Evolutionary conservation across 176 grass and related monocot genomes (phyloP).

Genomic region (Calamus simplicifolius): DNA sequence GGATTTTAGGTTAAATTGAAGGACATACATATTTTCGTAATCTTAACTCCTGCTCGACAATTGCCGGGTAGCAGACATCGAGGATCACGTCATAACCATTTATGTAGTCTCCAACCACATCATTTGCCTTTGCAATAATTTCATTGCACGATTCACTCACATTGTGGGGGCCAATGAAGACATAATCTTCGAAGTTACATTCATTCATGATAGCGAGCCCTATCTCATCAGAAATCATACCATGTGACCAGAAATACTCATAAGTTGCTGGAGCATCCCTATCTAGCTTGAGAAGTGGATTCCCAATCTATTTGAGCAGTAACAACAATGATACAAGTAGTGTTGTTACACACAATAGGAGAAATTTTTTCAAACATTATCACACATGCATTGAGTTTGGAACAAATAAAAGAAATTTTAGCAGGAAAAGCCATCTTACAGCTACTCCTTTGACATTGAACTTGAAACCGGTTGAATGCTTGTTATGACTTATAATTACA

Average conservation of each 20-base stretch:
- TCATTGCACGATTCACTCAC: conserved; percentile 76
- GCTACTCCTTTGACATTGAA: conserved; percentile 95
- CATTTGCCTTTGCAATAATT: conserved; percentile 52
- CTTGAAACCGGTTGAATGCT: conserved; percentile 76
- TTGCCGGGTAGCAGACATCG: conserved; percentile 91
- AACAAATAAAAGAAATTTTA: too few species aligned
- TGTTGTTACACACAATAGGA: too few species aligned
- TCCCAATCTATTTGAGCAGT: conserved; percentile 62
- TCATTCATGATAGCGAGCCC: conserved; percentile 59
- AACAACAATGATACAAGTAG: not conserved
- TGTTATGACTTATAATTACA: conserved; percentile 66
- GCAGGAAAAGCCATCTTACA: conserved; percentile 28
- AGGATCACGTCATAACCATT: conserved; percentile 87
- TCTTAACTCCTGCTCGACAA: conserved; percentile 83
- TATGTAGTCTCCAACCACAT: conserved; percentile 67
- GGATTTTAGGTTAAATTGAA: not conserved
- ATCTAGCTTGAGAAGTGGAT: conserved; percentile 87
- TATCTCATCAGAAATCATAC: conserved; percentile 96
- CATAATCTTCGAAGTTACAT: conserved; percentile 95
- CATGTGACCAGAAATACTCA: conserved; percentile 97
- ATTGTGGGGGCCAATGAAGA: conserved; percentile 51
- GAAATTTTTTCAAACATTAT: too few species aligned
- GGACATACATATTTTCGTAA: conserved; percentile 83
- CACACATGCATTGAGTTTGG: too few species aligned
- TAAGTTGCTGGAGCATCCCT: conserved; percentile 79